Percentiles rank a stretch among this genome's conserved stretches.
These are phyloP conservation scores for Malus sylvestris DNA, from an alignment of 306 rosid species.

Conservation along the genomic window DNA sequence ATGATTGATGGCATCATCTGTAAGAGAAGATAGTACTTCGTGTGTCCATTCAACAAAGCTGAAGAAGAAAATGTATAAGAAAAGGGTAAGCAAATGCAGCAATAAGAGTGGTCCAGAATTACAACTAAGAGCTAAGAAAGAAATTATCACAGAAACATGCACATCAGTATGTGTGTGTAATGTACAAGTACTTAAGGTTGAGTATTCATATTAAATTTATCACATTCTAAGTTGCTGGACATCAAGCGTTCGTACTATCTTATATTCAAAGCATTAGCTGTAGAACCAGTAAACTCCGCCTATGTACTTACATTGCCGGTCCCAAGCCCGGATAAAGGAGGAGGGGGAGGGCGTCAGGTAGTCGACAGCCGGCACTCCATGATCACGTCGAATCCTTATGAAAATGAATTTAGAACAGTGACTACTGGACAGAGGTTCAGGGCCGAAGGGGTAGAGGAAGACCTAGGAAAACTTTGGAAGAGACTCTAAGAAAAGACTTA, in stretches of 20 bases:
- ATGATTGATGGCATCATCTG: conserved; percentile 54
- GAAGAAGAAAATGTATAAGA: conserved; percentile 33
- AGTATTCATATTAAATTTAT: neutral
- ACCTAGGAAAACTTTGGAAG: too few relatives aligned
- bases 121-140: neutral
- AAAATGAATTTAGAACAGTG: too few relatives aligned
- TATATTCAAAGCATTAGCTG: neutral
- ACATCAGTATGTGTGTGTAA: neutral
- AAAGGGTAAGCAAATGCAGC: conserved; percentile 17
- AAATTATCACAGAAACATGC: neutral
- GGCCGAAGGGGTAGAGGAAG: too few relatives aligned
- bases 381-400: too few relatives aligned
- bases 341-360: too few relatives aligned
- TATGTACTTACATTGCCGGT: too few relatives aligned
- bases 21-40: conserved; percentile 57
- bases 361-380: too few relatives aligned
- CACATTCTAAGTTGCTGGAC: neutral
- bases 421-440: too few relatives aligned
- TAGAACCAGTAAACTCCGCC: neutral
- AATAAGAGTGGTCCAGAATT: neutral
- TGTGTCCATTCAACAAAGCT: conserved; percentile 91
- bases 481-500: too few relatives aligned
- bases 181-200: neutral
- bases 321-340: too few relatives aligned
- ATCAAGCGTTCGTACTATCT: neutral